Evolutionary conservation across 768 basidiomycete species (phyloP).

Genomic region (Macrocybe gigantea): DNA sequence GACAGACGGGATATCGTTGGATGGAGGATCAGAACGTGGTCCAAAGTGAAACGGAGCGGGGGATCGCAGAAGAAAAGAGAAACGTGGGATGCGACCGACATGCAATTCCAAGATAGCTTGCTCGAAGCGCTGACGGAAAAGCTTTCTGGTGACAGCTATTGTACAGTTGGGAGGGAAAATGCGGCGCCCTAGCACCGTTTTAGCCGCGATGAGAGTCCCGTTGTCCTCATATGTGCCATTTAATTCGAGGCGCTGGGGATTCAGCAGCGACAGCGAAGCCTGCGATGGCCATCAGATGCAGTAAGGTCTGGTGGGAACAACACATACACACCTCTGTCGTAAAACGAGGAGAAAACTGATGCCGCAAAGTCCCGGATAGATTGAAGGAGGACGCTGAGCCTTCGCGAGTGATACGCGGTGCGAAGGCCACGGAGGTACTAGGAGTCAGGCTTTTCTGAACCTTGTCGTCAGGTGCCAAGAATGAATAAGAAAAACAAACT

Average conservation of each 20-base stretch:
- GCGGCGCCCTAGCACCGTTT: constrained; percentile 26
- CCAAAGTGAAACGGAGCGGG: constrained; percentile 32
- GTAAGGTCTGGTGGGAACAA: constrained; percentile 22
- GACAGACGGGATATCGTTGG: constrained; percentile 30
- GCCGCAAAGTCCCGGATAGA: constrained; percentile 64
- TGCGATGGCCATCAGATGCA: constrained; percentile 17
- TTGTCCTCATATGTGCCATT: constrained; percentile 44
- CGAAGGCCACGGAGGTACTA: constrained; percentile 36
- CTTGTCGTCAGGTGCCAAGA: background rate
- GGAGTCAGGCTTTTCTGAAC: constrained; percentile 42
- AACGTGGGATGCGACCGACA: constrained; percentile 24
- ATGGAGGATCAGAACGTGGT: constrained; percentile 12
- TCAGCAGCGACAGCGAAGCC: no score
- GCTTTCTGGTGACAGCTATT: constrained; percentile 39
- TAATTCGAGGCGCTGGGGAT: constrained; percentile 9
- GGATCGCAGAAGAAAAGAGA: constrained; percentile 38
- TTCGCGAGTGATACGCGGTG: constrained; percentile 28
- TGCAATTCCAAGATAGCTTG: constrained; percentile 39
- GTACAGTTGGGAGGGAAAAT: constrained; percentile 29
- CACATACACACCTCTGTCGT: constrained; percentile 33
- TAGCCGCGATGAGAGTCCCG: constrained; percentile 37
- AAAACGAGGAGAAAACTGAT: constrained; percentile 69
- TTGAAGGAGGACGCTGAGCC: constrained; percentile 26
- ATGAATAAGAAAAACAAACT: constrained; percentile 9
- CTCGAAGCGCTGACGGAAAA: constrained; percentile 43